Evolutionary conservation across 805 yeast species (phyloP), one percentile per base, ranked within the genome.

Genomic region (Phaffomyces antillensis): DNA sequence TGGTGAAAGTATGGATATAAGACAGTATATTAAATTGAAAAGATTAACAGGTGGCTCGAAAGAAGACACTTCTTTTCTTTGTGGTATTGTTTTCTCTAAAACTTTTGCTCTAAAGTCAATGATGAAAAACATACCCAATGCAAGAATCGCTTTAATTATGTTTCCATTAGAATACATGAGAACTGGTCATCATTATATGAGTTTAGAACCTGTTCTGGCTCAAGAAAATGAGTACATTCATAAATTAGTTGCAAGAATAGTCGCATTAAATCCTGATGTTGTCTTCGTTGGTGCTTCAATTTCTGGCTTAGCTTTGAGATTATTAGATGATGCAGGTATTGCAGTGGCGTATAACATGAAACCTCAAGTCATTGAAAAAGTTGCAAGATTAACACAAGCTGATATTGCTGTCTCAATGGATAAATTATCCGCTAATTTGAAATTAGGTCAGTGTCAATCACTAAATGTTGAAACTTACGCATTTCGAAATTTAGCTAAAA

Each of bases 21-120:
- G 91, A n/a, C 90, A 84, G 53, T 91, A 86, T 62, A 78, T 93
- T 37, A 93, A 95, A 58, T 72, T 93, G 38, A 95, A 93, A 59
- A 73, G 88, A 47, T 77, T 91, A 9, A 72, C 82, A 0, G 98
- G 99, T 1, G 93, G 95, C 0, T 47, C 60, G 1, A 75, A 82
- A 1, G 65, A 68, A 6, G 81, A 84, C 37, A 78, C 91, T 0
- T 66, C 66, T 25, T 73, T 77, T 28, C 61, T 91, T 4, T 81
- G 84, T 56, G 99, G 99, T 0, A 64, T 87, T 5, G 83, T 87
- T 4, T 88, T 90, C 62, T 84, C 97, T 0, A 88, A 89, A 52
- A 78, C 81, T 16, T 68, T 90, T 37, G 96, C 96, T 4, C 70
- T 86, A 34, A 86, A 83, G 56, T 61, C 75, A 2, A 95, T 93